These are phyloP conservation scores for Colletotrichum sp. DNA, from an alignment of 2,329 filamentous ascomycete genomes.

Conservation along the genomic window DNA sequence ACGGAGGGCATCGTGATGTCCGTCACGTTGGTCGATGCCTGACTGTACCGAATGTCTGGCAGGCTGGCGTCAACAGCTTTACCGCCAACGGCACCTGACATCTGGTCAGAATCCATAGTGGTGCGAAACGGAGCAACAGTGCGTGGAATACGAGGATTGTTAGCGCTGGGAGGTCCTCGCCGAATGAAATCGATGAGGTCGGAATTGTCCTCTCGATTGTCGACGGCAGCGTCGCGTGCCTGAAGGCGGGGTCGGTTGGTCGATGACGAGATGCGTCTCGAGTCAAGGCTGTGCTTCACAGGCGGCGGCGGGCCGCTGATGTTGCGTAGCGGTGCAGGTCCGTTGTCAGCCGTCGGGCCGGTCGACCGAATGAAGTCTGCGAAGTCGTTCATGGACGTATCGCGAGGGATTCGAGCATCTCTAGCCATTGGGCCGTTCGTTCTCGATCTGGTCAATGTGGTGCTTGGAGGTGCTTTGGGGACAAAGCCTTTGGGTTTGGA, in stretches of 20 bases:
- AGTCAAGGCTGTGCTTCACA: slow-evolving; percentile 42
- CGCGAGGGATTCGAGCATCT: slow-evolving; percentile 73
- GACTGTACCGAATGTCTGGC: slow-evolving; percentile 60
- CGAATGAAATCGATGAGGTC: slow-evolving; percentile 97
- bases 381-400: slow-evolving; percentile 77
- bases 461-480: slow-evolving; percentile 34
- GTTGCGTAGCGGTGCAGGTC: slow-evolving; percentile 39
- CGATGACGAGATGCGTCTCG: slow-evolving; percentile 40
- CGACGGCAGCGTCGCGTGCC: slow-evolving; percentile 73
- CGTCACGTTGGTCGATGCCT: slow-evolving; percentile 60
- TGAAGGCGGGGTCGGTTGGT: slow-evolving; percentile 61
- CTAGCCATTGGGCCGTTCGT: slow-evolving; percentile 55
- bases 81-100: slow-evolving; percentile 59
- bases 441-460: slow-evolving; percentile 36
- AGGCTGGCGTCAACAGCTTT: slow-evolving; percentile 63
- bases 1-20: slow-evolving; percentile 61
- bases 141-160: slow-evolving; percentile 76
- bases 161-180: slow-evolving; percentile 73
- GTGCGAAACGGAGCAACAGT: slow-evolving; percentile 84
- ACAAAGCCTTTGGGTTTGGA: slow-evolving; percentile 28
- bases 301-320: slow-evolving; percentile 31
- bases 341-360: slow-evolving; percentile 64
- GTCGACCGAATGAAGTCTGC: slow-evolving; percentile 90
- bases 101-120: slow-evolving; percentile 86
- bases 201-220: slow-evolving; percentile 71